phyloP scores from a whole-genome alignment of 768 basidiomycete species.

The Rhizopogon vinicolor region DNA sequence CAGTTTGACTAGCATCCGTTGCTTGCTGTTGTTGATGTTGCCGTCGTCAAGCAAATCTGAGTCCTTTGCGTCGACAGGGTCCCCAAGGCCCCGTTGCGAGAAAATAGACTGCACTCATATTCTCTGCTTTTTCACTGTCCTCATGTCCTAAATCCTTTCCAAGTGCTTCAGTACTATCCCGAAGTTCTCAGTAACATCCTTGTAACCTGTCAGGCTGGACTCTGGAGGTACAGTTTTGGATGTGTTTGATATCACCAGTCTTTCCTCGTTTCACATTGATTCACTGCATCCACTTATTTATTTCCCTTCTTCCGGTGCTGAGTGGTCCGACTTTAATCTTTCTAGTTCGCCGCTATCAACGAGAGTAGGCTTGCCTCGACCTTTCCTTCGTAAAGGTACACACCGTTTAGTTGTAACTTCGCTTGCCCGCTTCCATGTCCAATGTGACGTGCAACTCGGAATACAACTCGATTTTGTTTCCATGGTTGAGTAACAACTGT shows the following conservation, averaged over 20 bases:
- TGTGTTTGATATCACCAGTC: constrained; percentile 3
- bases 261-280: constrained; percentile 5
- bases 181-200: not conserved
- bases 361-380: not conserved
- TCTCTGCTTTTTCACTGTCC: not conserved
- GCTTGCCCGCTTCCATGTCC: constrained; percentile 14
- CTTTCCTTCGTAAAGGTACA: constrained; percentile 8
- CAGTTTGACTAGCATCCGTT: not conserved
- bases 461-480: constrained; percentile 23
- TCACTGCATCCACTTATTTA: constrained; percentile 1
- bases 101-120: not conserved
- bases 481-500: constrained; percentile 36
- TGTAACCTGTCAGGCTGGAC: not conserved
- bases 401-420: constrained; percentile 10
- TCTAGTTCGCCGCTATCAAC: constrained; percentile 3
- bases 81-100: not conserved
- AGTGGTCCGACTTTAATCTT: not conserved
- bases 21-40: constrained; percentile 1
- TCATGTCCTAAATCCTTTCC: not conserved
- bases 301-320: not conserved
- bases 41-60: constrained; percentile 6
- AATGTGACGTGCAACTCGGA: constrained; percentile 12
- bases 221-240: not conserved
- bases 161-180: too few relatives aligned
- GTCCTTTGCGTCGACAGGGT: not conserved